Conservation (phyloP, 129 eudicot species). For the Arctium minus region DNA sequence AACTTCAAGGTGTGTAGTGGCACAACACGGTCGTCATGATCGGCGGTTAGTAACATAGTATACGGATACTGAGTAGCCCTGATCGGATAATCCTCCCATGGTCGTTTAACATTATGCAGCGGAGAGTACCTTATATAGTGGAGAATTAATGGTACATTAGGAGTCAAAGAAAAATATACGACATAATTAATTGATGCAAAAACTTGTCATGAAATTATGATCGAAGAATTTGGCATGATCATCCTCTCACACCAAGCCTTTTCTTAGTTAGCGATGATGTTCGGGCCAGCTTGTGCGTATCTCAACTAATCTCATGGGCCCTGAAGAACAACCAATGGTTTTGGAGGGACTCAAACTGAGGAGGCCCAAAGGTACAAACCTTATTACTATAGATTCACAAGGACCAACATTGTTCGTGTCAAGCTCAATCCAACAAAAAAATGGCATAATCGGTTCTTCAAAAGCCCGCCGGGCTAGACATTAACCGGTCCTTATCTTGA, state of each 20-base stretch:
- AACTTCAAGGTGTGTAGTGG: slow-evolving; percentile 85
- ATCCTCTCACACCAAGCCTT: neutral
- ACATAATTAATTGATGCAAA: neutral
- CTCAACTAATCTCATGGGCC: neutral
- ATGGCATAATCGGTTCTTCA: too few relatives aligned
- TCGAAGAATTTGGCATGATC: neutral
- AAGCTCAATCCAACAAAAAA: too few relatives aligned
- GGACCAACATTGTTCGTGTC: too few relatives aligned
- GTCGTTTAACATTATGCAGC: slow-evolving; percentile 79
- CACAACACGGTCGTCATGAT: slow-evolving; percentile 96
- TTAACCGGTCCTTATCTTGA: too few relatives aligned
- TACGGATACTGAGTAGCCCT: slow-evolving; percentile 63
- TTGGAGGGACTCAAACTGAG: too few relatives aligned
- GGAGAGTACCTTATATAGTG: slow-evolving; percentile 70
- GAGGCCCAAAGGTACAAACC: neutral
- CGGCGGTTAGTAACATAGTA: slow-evolving; percentile 84
- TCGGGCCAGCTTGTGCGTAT: neutral
- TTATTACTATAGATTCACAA: too few relatives aligned
- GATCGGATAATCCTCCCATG: slow-evolving; percentile 66
- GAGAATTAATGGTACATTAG: neutral
- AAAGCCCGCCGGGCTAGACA: too few relatives aligned
- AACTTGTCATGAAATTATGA: neutral
- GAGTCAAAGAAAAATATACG: neutral
- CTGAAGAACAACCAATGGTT: neutral
- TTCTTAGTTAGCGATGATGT: neutral